Evolutionary conservation across 176 grass and related monocot species (phyloP).

Genomic region (Rhipidocladum racemiflorum): DNA sequence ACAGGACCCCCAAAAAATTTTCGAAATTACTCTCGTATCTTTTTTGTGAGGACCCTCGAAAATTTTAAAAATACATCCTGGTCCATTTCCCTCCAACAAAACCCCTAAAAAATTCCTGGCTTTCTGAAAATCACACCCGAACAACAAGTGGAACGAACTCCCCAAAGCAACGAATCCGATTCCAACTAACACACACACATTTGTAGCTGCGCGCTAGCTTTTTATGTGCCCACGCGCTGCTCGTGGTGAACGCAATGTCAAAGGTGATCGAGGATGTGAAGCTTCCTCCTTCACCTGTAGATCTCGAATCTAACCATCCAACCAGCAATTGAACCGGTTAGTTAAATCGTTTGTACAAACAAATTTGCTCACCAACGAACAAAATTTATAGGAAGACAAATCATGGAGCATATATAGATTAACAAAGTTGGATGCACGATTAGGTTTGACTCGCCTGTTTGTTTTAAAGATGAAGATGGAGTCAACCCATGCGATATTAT

Average conservation of each 20-base stretch:
- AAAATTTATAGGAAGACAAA: neutral
- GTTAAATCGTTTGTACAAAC: neutral
- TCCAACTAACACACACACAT: neutral
- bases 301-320: neutral
- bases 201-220: neutral
- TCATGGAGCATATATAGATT: neutral
- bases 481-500: slow-evolving; percentile 33
- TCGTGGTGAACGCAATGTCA: slow-evolving; percentile 25
- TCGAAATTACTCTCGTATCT: no score
- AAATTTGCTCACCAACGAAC: neutral
- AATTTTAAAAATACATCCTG: no score
- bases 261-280: neutral
- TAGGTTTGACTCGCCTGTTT: slow-evolving; percentile 28
- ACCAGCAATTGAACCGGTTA: neutral
- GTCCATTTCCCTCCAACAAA: no score
- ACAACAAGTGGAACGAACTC: neutral
- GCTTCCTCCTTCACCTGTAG: neutral
- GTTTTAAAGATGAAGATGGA: neutral
- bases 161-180: neutral
- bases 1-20: no score
- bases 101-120: no score
- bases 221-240: slow-evolving; percentile 22
- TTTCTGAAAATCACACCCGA: no score
- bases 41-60: no score
- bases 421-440: slow-evolving; percentile 8